Base-by-base conservation (phyloP, 352 stramenopile genomes). In the Globisporangium polare region DNA sequence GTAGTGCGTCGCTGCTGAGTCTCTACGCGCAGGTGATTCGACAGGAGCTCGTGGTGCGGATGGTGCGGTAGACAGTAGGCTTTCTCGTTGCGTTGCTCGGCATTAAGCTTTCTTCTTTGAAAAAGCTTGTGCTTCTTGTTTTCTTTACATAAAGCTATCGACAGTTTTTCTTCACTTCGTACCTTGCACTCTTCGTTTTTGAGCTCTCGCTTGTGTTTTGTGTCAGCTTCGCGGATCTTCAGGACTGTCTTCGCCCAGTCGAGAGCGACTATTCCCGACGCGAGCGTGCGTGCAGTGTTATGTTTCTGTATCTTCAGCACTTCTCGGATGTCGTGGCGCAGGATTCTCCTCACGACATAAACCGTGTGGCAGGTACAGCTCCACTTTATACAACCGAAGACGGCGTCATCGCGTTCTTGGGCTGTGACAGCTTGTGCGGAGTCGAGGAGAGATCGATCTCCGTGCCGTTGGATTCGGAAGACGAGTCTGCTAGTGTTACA, bases 1-100 rank as follows among this genome's bases (percentile, higher is more conserved):
- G 63, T 9, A 87, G 73, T 60, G 33, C 62, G 15, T 55, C 67
- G 53, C 68, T 88, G n/a, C 66, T 90, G 41, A 55, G 68, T 29
- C 54, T 82, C 9, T 90, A 87, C 62, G 78, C 77, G n/a, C 41
- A 73, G 12, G 58, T 73, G n/a, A 80, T 89, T 37, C 69, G 75
- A 20, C 67, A 67, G 26, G 63, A 76, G 45, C 56, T 79, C 37
- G 54, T 73, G 20, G 63, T 67, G 46, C 49, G 63, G 9, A 58
- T 66, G 58, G 22, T 57, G 26, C 35, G 20, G 10, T 65, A 58
- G 49, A 29, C 26, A 29, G 37, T 17, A 35, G 13, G 42, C 22
- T 68, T 42, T 41, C 35, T 47, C 22, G 17, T 31, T 18, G 7
- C 42, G 33, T 46, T 47, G 27, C 4, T 45, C 9, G 33, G 33